phyloP scores from a whole-genome alignment of 192 early-diverging fungal genomes.

The Backusella westeae region DNA sequence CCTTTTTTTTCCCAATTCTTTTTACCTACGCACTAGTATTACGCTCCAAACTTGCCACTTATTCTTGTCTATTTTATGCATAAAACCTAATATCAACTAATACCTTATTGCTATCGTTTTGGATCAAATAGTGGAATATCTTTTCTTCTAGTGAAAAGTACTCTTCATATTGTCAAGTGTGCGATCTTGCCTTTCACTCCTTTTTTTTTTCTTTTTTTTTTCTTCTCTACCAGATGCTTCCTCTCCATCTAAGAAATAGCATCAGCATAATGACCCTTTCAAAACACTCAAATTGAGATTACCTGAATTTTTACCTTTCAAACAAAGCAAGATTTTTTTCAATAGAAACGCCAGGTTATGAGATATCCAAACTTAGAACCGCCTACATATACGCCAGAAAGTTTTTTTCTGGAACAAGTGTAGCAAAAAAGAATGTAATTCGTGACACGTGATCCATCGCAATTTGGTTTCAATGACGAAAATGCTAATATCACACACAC shows the following conservation, averaged over 20 bases:
- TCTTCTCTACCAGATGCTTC: background rate
- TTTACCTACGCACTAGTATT: background rate
- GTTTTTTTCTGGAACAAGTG: no score
- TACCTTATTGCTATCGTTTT: background rate
- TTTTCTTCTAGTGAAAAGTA: background rate
- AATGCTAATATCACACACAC: no score
- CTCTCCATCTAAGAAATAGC: background rate
- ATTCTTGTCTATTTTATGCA: background rate
- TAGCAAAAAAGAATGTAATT: no score
- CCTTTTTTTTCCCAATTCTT: background rate
- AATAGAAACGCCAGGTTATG: no score
- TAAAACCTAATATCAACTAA: background rate
- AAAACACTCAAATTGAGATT: background rate
- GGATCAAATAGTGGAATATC: background rate
- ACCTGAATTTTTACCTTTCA: background rate
- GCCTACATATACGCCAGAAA: no score
- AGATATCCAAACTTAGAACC: no score
- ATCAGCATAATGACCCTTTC: background rate
- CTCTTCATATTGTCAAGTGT: background rate
- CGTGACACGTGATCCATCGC: no score
- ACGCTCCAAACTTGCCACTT: background rate
- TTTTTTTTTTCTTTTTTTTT: background rate
- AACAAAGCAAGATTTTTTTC: no score
- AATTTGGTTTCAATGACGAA: no score
- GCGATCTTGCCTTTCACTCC: background rate